These are phyloP conservation scores for Geoglossum cookeanum DNA, from an alignment of 2,329 filamentous ascomycete genomes.

Conservation along the genomic window DNA sequence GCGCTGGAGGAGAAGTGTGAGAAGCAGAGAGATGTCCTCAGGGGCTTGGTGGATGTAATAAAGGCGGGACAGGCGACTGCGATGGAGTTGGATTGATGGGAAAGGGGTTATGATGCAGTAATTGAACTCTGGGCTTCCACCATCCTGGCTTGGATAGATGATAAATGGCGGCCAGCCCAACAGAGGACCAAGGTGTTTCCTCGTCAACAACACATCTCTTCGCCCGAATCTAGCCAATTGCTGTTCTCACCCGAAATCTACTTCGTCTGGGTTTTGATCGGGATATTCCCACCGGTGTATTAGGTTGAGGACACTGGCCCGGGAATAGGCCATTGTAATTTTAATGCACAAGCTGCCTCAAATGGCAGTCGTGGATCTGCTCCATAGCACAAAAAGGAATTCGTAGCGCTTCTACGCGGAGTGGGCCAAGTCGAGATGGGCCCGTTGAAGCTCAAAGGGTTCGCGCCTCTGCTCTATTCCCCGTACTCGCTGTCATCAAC, in stretches of 20 bases:
- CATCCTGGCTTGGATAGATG: too few relatives aligned
- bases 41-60: conserved; percentile 19
- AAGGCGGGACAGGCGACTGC: neutral
- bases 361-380: too few relatives aligned
- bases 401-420: too few relatives aligned
- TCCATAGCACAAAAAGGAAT: too few relatives aligned
- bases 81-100: neutral
- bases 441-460: too few relatives aligned
- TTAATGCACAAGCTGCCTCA: neutral
- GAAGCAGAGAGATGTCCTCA: conserved; percentile 40
- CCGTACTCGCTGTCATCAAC: too few relatives aligned
- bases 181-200: too few relatives aligned
- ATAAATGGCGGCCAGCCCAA: too few relatives aligned
- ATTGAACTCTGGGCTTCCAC: too few relatives aligned
- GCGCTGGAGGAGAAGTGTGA: conserved; percentile 44
- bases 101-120: neutral
- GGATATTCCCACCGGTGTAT: neutral
- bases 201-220: too few relatives aligned
- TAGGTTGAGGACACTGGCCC: neutral
- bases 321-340: neutral
- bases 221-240: neutral
- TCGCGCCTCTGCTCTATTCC: too few relatives aligned
- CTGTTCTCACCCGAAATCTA: neutral
- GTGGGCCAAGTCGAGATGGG: neutral
- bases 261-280: neutral